Base-by-base conservation (phyloP, 2,329 filamentous ascomycete genomes). In the Aspergillus unguis region DNA sequence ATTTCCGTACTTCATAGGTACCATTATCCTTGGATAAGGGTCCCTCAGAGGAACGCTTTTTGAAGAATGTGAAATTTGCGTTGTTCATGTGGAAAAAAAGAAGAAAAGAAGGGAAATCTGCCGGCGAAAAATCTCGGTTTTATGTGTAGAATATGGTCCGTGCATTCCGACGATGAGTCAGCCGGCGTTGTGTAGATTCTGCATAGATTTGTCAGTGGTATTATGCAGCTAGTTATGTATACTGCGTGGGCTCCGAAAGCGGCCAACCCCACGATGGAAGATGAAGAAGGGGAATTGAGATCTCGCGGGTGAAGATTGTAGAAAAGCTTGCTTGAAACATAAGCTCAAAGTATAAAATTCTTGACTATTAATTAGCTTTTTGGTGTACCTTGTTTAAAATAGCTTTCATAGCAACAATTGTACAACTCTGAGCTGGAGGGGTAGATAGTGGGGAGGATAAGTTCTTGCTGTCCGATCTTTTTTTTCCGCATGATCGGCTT, bases 41-140 rank as follows among this genome's bases (percentile, higher is more conserved):
- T 31, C 47, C 78, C 77, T 77, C 75, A 73, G 70, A 74, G 77
- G 79, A 81, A 80, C 77, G 77, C 78, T 80, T 80, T 80, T 77
- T 63, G 71, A 68, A 77, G 78, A 79, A 80, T 76, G 76, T 77
- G 71, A 62, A 58, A 70, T 72, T 78, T 79, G 79, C 79, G 79
- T 81, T 81, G 78, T 80, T 81, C 77, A 78, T 77, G 70, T 65
- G 70, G 68, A 73, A 63, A 58, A 63, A 68, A 69, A 63, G 60
- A 64, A 64, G 65, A 62, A 63, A 62, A 60, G 55, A 64, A 59
- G 60, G 61, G 17, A 17, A 17, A 17, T 17, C 17, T 17, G 17
- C 17, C 53, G 32, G 56, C 58, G 59, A 58, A 54, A 49, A 41
- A 31, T 37, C 36, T 41, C 29, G 32, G 38, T 25, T 48, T 57